Conservation (phyloP, 345 rosid species). For the Boechera divaricarpa region DNA sequence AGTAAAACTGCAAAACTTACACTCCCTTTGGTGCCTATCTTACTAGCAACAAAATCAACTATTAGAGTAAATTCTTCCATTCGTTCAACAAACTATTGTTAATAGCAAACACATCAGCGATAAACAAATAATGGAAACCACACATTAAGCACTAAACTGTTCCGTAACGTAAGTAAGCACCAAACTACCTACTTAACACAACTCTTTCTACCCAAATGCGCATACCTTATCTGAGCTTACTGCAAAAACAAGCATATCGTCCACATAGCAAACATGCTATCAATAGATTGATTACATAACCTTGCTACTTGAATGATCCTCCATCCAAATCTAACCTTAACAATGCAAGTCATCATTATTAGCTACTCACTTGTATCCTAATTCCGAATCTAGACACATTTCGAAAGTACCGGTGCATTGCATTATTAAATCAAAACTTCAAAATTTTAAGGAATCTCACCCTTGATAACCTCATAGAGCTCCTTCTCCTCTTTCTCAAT, state of each 20-base stretch:
- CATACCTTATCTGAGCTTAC: neutral
- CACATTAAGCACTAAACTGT: neutral
- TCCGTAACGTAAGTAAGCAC: neutral
- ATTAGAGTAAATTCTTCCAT: neutral
- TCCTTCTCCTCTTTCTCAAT: conserved; percentile 68
- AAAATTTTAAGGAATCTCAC: conserved; percentile 26
- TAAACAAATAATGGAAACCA: neutral
- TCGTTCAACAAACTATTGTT: neutral
- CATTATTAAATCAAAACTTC: neutral
- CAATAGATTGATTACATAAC: neutral
- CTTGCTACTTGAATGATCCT: conserved; percentile 12
- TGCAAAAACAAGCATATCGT: conserved; percentile 3
- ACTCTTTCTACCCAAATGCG: neutral
- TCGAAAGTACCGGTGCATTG: conserved; percentile 5
- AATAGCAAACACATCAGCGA: neutral
- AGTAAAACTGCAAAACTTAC: conserved; percentile 21
- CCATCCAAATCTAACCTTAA: conserved; percentile 16
- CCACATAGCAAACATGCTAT: neutral
- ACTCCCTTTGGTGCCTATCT: neutral
- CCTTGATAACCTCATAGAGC: conserved; percentile 65
- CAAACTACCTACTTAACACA: conserved; percentile 12
- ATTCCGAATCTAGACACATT: conserved; percentile 13
- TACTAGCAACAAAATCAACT: neutral
- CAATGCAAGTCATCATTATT: neutral
- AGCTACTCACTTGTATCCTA: neutral